A percentile compares a stretch with the other conserved stretches of the same genome.
Conservation (phyloP, 2,329 filamentous ascomycete genomes). For the Hymenoscyphus infarciens region DNA sequence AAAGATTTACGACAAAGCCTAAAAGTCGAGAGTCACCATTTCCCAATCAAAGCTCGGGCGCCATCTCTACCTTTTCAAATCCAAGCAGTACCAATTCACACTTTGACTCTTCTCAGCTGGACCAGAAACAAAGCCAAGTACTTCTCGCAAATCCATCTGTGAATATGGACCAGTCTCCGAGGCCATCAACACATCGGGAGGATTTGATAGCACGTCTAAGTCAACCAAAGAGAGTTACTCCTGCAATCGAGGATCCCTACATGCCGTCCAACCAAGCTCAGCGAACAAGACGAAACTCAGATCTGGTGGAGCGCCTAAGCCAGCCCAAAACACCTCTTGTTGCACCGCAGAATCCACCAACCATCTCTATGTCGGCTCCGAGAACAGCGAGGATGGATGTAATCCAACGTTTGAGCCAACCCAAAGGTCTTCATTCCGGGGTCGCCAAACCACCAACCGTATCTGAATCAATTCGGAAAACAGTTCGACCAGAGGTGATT, state of each 20-base stretch:
- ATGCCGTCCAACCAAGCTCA: background rate
- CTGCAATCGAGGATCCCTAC: background rate
- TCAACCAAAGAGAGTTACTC: background rate
- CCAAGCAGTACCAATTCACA: no score
- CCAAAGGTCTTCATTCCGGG: background rate
- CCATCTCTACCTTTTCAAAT: no score
- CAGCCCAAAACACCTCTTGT: background rate
- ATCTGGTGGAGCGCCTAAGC: background rate
- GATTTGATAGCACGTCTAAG: background rate
- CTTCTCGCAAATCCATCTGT: background rate
- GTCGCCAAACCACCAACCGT: background rate
- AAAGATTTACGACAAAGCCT: no score
- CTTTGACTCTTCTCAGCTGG: no score
- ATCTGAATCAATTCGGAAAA: background rate
- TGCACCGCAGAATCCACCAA: background rate
- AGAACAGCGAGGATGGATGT: background rate
- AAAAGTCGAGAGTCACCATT: no score
- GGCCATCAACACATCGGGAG: background rate
- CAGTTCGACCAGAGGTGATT: background rate
- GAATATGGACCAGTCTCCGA: background rate
- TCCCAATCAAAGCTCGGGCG: no score
- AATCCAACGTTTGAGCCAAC: constrained; percentile 2
- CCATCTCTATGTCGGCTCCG: background rate
- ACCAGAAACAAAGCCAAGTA: background rate
- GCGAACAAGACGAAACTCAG: background rate